phyloP scores from a whole-genome alignment of 1,139 yeast species.

The Geotrichum phurueaensis region DNA sequence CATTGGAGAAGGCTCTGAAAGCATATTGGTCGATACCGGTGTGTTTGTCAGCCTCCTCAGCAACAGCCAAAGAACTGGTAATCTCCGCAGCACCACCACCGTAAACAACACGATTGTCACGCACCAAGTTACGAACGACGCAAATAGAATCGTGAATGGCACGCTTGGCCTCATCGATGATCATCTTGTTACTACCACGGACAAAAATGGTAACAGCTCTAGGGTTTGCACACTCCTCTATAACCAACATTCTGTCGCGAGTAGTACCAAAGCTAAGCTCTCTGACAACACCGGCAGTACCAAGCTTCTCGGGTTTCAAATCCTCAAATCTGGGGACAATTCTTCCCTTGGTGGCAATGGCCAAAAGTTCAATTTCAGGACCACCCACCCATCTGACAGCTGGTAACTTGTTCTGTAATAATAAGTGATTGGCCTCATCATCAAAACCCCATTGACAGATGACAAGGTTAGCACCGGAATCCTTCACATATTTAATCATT shows the following conservation, averaged over 20 bases:
- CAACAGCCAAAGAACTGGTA: slow-evolving; percentile 84
- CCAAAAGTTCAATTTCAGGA: slow-evolving; percentile 88
- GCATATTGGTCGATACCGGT: slow-evolving; percentile 97
- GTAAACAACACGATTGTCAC: slow-evolving; percentile 88
- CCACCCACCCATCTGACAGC: slow-evolving; percentile 99
- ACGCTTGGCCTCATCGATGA: slow-evolving; percentile 92
- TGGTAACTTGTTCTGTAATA: slow-evolving; percentile 79
- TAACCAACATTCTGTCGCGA: slow-evolving; percentile 88
- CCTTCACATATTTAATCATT: slow-evolving; percentile 83
- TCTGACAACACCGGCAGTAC: slow-evolving; percentile 75
- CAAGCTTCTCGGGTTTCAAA: slow-evolving; percentile 72
- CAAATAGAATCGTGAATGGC: slow-evolving; percentile 95
- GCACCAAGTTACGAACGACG: slow-evolving; percentile 91
- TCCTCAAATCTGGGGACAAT: slow-evolving; percentile 97
- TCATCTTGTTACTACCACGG: slow-evolving; percentile 96
- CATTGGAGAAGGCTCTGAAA: slow-evolving; percentile 87
- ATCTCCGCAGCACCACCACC: slow-evolving; percentile 99
- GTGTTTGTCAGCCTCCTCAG: slow-evolving; percentile 87
- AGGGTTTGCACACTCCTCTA: slow-evolving; percentile 83
- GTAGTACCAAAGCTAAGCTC: slow-evolving; percentile 96
- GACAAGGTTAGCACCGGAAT: slow-evolving; percentile 90
- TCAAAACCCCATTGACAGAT: slow-evolving; percentile 99
- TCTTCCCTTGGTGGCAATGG: slow-evolving; percentile 95
- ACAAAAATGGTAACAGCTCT: slow-evolving; percentile 91
- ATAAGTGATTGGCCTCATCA: slow-evolving; percentile 94